These are phyloP conservation scores for Syncephalastrum monosporum DNA, from an alignment of 371 early-diverging fungal species.

Conservation along the genomic window DNA sequence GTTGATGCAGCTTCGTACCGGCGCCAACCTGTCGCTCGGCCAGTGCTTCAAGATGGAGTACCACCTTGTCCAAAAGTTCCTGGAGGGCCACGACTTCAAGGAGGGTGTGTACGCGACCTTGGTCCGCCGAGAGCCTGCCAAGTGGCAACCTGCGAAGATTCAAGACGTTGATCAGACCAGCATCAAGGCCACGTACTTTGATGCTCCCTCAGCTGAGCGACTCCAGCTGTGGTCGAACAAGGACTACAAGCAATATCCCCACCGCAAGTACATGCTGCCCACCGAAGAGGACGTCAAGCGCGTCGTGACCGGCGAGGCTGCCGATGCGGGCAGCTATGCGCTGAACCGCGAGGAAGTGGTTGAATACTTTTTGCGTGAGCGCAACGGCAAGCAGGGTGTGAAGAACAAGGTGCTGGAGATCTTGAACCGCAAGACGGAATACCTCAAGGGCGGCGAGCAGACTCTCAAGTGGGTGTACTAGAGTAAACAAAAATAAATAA, in stretches of 20 bases:
- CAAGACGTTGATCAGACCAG: slow-evolving; percentile 50
- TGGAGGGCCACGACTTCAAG: slow-evolving; percentile 79
- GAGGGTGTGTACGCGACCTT: slow-evolving; percentile 86
- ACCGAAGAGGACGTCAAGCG: slow-evolving; percentile 75
- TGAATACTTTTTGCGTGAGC: slow-evolving; percentile 63
- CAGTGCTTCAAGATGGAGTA: slow-evolving; percentile 89
- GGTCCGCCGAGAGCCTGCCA: slow-evolving; percentile 56
- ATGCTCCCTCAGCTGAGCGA: slow-evolving; percentile 32
- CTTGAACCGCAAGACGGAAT: slow-evolving; percentile 59
- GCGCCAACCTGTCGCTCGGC: slow-evolving; percentile 66
- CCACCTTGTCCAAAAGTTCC: slow-evolving; percentile 74
- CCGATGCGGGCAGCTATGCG: slow-evolving; percentile 57
- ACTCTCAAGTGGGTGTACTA: slow-evolving; percentile 52
- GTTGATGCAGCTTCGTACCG: slow-evolving; percentile 77
- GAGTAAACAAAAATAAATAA: slow-evolving; percentile 7
- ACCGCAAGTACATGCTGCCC: slow-evolving; percentile 78
- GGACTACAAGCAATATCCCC: slow-evolving; percentile 65
- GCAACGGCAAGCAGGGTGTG: slow-evolving; percentile 71
- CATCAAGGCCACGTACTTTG: slow-evolving; percentile 64
- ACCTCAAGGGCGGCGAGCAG: slow-evolving; percentile 29
- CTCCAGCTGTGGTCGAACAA: slow-evolving; percentile 35
- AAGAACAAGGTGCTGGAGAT: slow-evolving; percentile 69
- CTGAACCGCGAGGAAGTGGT: slow-evolving; percentile 68
- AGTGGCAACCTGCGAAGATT: slow-evolving; percentile 76
- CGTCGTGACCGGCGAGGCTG: slow-evolving; percentile 64